Percentiles rank a stretch among this genome's conserved stretches.
Conservation (phyloP, 495 filamentous ascomycete species). For the Friedmanniomyces endolithicus region DNA sequence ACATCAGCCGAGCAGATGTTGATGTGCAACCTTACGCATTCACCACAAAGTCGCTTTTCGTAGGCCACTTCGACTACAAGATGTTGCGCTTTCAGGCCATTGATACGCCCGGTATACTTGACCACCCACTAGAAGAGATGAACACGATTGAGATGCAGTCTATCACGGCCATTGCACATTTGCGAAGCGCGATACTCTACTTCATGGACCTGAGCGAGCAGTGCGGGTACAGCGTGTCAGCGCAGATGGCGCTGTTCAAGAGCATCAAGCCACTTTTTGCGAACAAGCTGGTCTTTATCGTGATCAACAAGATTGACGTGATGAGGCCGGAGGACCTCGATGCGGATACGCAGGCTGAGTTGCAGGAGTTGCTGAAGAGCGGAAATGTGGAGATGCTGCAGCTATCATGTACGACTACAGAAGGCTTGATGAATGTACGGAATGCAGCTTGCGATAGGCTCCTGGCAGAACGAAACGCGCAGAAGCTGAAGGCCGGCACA, state of each 20-base stretch:
- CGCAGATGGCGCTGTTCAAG: conserved; percentile 86
- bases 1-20: conserved; percentile 87
- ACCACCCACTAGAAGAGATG: conserved; percentile 98
- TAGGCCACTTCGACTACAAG: conserved; percentile 98
- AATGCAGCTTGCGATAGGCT: conserved; percentile 89
- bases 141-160: conserved; percentile 99
- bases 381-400: conserved; percentile 78
- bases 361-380: conserved; percentile 68
- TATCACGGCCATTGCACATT: conserved; percentile 92
- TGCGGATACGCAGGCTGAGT: conserved; percentile 58
- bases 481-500: conserved; percentile 86
- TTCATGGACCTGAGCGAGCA: conserved; percentile 98
- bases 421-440: conserved; percentile 87
- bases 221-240: conserved; percentile 85
- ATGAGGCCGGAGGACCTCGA: conserved; percentile 80
- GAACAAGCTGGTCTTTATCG: conserved; percentile 91
- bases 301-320: conserved; percentile 97
- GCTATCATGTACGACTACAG: conserved; percentile 85
- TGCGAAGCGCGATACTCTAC: conserved; percentile 86
- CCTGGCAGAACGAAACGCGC: conserved; percentile 79
- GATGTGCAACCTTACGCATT: conserved; percentile 98
- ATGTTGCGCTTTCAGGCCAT: conserved; percentile 88
- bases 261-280: conserved; percentile 93
- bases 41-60: conserved; percentile 94
- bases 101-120: conserved; percentile 85